A percentile compares a stretch with the other conserved stretches of the same genome.
These are phyloP conservation scores for Allantophomopsis cytisporea DNA, from an alignment of 2,329 filamentous ascomycete species.

Conservation along the genomic window DNA sequence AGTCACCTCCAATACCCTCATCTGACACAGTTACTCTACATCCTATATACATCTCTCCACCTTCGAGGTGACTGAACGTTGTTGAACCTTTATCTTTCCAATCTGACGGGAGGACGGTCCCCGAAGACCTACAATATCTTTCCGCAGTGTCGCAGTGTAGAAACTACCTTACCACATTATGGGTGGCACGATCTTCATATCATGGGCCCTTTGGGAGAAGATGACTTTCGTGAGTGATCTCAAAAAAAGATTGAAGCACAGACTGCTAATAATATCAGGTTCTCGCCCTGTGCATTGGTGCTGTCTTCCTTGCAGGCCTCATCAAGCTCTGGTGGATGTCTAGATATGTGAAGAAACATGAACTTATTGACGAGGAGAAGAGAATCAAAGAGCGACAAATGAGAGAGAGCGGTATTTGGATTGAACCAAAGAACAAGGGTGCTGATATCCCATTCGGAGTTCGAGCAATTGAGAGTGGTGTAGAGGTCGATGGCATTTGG, in stretches of 20 bases:
- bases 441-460: constrained; percentile 75
- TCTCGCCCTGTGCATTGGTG: constrained; percentile 54
- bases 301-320: constrained; percentile 56
- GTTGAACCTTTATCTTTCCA: too few species aligned
- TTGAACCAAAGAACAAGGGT: constrained; percentile 16
- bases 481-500: constrained; percentile 80
- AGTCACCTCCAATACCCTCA: too few species aligned
- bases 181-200: constrained; percentile 41
- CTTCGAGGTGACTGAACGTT: too few species aligned
- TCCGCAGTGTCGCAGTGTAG: too few species aligned
- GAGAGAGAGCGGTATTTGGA: constrained; percentile 32
- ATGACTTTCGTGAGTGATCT: constrained; percentile 65
- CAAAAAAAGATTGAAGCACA: not conserved
- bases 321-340: constrained; percentile 53
- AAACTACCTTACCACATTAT: constrained; percentile 4
- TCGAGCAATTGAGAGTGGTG: constrained; percentile 68
- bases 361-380: constrained; percentile 54
- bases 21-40: too few species aligned
- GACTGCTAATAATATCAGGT: constrained; percentile 33
- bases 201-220: constrained; percentile 77
- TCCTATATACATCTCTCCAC: too few species aligned
- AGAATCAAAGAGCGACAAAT: constrained; percentile 36
- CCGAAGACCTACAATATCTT: too few species aligned
- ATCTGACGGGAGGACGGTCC: too few species aligned
- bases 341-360: constrained; percentile 38